Base-by-base conservation (phyloP, 2,329 filamentous ascomycete species). In the Xylariaceae sp. region DNA sequence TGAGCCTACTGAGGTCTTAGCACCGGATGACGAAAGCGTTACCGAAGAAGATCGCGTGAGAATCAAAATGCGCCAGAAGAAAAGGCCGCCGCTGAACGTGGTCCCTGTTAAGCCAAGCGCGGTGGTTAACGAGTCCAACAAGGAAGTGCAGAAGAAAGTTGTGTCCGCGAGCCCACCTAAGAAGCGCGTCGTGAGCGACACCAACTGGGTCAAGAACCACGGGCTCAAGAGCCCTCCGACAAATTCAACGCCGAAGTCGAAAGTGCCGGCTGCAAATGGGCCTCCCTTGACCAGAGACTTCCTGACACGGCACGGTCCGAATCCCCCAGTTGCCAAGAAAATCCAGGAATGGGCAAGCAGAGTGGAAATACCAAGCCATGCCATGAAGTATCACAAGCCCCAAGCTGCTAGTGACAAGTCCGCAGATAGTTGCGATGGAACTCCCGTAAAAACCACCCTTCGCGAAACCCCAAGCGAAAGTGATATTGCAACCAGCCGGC, bases 111-210 rank as follows among this genome's bases (percentile, higher is more conserved):
- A 60, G 60, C 64, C 65, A 54, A 71, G 58, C 63, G 69, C 73
- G 60, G 63, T 65, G 64, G 65, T 63, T 63, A 57, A 66, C 37
- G 65, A 68, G 35, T 58, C 66, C 5, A 72, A 71, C 48, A 73
- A 67, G 45, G 74, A 72, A 59, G 72, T 74, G 53, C 61, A 70
- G 55, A 64, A 70, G 48, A 68, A 73, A 73, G 61, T 77, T 71
- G 70, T 77, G 75, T 67, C 80, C 75, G 71, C 85, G 55, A 73
- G 79, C 53, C 84, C 90, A 51, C 93, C 93, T 13, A 92, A 90
- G 76, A 97, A 96, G 80, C 85, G 92, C 64, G 90, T 97, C 56
- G 85, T 97, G 62, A 97, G 92, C 72, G 93, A 97, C 75, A 88
- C 89, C 57, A 90, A 96, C 75, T 97, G 93, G 89, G 85, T 85